Percentiles rank a stretch among this genome's conserved stretches.
Evolutionary conservation across 2,329 filamentous ascomycete species (phyloP).

Genomic region (Trichoderma lentiforme): DNA sequence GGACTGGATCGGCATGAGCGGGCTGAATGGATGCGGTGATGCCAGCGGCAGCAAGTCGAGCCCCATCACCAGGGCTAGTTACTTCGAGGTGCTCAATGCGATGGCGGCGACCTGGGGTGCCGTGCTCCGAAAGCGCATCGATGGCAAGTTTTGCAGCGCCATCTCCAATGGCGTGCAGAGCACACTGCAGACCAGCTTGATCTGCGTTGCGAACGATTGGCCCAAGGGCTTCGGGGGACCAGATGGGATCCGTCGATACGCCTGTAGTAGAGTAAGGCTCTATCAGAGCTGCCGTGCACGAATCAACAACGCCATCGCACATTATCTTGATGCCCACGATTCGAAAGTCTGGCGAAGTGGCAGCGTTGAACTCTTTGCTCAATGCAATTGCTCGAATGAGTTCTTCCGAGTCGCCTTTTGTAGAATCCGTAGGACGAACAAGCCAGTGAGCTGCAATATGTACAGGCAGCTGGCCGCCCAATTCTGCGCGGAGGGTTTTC

Average conservation of each 20-base stretch:
- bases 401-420: not conserved
- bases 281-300: slow-evolving; percentile 8
- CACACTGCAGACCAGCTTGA: slow-evolving; percentile 3
- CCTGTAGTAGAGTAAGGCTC: slow-evolving; percentile 10
- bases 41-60: not conserved
- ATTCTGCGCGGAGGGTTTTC: not conserved
- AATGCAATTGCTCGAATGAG: not conserved
- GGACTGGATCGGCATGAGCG: slow-evolving; percentile 6
- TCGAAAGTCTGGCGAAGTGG: not conserved
- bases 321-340: slow-evolving; percentile 14
- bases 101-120: slow-evolving; percentile 8
- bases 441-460: slow-evolving; percentile 13
- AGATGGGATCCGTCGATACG: slow-evolving; percentile 6
- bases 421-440: not conserved
- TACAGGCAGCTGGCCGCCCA: slow-evolving; percentile 6
- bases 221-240: not conserved
- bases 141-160: slow-evolving; percentile 12
- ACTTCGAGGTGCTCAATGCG: slow-evolving; percentile 11
- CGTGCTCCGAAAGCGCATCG: slow-evolving; percentile 6
- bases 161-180: slow-evolving; percentile 10
- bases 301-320: slow-evolving; percentile 11
- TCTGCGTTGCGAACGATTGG: slow-evolving; percentile 2
- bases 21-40: slow-evolving; percentile 12
- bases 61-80: not conserved
- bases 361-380: not conserved